Evolutionary conservation across 2,329 filamentous ascomycete species (phyloP).

Genomic region (Fusarium tupiense): DNA sequence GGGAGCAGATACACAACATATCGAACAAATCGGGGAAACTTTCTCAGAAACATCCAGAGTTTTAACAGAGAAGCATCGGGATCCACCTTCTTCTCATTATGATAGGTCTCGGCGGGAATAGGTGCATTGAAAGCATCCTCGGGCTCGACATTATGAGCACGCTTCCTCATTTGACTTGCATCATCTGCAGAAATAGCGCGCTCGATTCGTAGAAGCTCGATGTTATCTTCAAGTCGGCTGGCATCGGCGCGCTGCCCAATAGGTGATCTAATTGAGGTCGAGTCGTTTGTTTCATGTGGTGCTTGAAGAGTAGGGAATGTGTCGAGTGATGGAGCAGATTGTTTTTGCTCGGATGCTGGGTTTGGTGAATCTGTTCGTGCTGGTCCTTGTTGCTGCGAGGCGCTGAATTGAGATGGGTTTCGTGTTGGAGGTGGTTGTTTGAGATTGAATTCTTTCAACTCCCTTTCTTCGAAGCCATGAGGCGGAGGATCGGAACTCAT

Average conservation of each 20-base stretch:
- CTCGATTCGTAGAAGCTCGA: conserved; percentile 60
- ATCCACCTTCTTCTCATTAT: conserved; percentile 44
- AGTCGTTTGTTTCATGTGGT: conserved; percentile 38
- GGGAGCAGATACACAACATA: conserved; percentile 61
- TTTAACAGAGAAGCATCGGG: conserved; percentile 50
- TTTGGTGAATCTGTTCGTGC: conserved; percentile 10
- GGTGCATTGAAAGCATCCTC: conserved; percentile 59
- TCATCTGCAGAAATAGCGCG: conserved; percentile 55
- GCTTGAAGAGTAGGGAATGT: conserved; percentile 46
- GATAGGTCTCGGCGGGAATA: conserved; percentile 39
- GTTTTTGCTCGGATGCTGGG: conserved; percentile 31
- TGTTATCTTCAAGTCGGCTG: conserved; percentile 57
- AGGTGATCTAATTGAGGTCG: conserved; percentile 38
- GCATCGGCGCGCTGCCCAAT: conserved; percentile 47
- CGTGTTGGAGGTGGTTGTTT: conserved; percentile 27
- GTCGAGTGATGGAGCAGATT: conserved; percentile 42
- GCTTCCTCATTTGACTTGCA: conserved; percentile 38
- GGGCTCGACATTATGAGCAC: conserved; percentile 49
- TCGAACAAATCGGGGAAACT: conserved; percentile 60
- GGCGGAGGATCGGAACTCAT: conserved; percentile 37
- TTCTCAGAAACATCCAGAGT: conserved; percentile 57
- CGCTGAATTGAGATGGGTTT: conserved; percentile 23
- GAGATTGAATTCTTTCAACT: conserved; percentile 30
- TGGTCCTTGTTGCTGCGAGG: conserved; percentile 3
- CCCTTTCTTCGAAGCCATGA: conserved; percentile 23